These are phyloP conservation scores for Aquilaria malaccensis DNA, from an alignment of 345 rosid genomes.

Conservation along the genomic window DNA sequence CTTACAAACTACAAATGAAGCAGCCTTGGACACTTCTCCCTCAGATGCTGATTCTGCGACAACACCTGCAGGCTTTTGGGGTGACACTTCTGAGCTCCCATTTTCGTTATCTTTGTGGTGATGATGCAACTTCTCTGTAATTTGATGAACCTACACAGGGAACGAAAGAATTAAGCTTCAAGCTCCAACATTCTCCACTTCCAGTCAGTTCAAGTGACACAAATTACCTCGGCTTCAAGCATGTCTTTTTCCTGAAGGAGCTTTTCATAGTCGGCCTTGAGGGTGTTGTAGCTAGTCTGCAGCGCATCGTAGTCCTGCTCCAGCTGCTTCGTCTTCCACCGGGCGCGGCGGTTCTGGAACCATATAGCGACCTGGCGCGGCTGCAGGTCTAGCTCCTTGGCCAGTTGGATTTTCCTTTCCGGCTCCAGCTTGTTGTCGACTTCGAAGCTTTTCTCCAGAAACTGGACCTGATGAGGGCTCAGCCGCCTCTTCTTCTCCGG, in stretches of 20 bases:
- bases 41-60: slow-evolving; percentile 19
- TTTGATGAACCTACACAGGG: slow-evolving; percentile 29
- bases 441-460: slow-evolving; percentile 56
- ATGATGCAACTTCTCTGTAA: slow-evolving; percentile 32
- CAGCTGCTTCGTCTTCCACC: slow-evolving; percentile 48
- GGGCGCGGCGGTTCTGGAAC: slow-evolving; percentile 70
- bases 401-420: slow-evolving; percentile 57
- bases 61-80: slow-evolving; percentile 13
- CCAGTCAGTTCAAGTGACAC: slow-evolving; percentile 14
- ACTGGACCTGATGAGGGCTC: slow-evolving; percentile 39
- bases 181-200: background rate
- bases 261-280: slow-evolving; percentile 37
- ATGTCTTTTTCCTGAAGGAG: slow-evolving; percentile 41
- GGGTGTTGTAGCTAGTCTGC: slow-evolving; percentile 37
- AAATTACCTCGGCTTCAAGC: slow-evolving; percentile 39
- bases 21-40: slow-evolving; percentile 23
- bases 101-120: slow-evolving; percentile 16
- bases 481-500: slow-evolving; percentile 54
- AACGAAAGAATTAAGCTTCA: background rate
- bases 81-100: slow-evolving; percentile 15
- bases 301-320: slow-evolving; percentile 51
- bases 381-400: slow-evolving; percentile 56
- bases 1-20: slow-evolving; percentile 19
- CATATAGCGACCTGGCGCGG: slow-evolving; percentile 69
- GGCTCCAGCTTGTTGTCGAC: slow-evolving; percentile 62